Conservation (phyloP, 2,329 filamentous ascomycete species). For the Thermomyces lanuginosus region DNA sequence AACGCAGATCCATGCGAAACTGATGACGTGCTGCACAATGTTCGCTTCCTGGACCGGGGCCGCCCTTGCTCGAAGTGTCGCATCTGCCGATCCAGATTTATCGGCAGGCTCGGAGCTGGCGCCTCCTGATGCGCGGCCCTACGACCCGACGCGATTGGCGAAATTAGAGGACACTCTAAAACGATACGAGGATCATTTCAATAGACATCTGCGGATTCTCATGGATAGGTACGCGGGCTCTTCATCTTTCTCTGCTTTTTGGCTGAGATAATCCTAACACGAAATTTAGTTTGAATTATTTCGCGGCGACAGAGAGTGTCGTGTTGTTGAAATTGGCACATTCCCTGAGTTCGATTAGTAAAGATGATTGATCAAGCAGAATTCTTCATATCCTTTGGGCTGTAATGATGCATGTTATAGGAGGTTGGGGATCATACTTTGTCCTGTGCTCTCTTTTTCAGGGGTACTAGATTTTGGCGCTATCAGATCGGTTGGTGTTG, state of each 20-base stretch:
- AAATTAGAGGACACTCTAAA: slow-evolving; percentile 75
- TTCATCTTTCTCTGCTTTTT: neutral
- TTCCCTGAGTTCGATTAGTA: slow-evolving; percentile 25
- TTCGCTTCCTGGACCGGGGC: slow-evolving; percentile 74
- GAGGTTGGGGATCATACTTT: too few relatives aligned
- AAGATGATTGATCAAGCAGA: slow-evolving; percentile 26
- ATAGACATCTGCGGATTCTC: slow-evolving; percentile 77
- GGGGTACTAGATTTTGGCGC: too few relatives aligned
- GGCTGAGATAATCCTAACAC: slow-evolving; percentile 3
- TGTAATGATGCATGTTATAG: too few relatives aligned
- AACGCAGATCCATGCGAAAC: slow-evolving; percentile 78
- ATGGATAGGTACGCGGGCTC: slow-evolving; percentile 49
- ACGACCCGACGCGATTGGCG: slow-evolving; percentile 44
- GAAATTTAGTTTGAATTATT: slow-evolving; percentile 55
- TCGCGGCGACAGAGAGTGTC: slow-evolving; percentile 92
- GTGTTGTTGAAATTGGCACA: slow-evolving; percentile 62
- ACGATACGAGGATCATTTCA: slow-evolving; percentile 89
- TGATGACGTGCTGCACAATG: slow-evolving; percentile 89
- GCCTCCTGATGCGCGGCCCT: slow-evolving; percentile 27
- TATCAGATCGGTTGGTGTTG: too few relatives aligned
- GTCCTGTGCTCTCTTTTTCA: too few relatives aligned
- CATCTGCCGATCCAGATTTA: slow-evolving; percentile 68
- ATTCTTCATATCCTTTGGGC: too few relatives aligned
- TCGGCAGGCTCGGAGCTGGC: slow-evolving; percentile 17
- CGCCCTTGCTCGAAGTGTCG: slow-evolving; percentile 69